Evolutionary conservation across 2,329 filamentous ascomycete genomes (phyloP).

Genomic region (Colletotrichum musicola): DNA sequence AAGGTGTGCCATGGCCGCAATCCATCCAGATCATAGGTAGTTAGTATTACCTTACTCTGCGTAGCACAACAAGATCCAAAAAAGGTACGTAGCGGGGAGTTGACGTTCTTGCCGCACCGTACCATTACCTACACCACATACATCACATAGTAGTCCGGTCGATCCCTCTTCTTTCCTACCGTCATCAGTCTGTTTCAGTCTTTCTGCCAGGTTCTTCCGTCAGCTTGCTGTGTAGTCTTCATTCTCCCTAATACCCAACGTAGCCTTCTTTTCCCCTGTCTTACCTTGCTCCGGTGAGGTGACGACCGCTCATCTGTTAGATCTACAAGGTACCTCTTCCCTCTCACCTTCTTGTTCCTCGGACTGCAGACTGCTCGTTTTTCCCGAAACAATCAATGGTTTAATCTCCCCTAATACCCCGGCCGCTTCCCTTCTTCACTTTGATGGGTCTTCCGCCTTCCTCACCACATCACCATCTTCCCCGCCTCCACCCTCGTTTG

Average conservation of each 20-base stretch:
- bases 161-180: neutral
- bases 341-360: neutral
- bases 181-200: neutral
- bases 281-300: neutral
- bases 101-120: neutral
- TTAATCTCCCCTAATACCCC: conserved; percentile 12
- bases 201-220: neutral
- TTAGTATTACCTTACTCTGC: too few species aligned
- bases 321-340: too few species aligned
- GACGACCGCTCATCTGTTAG: too few species aligned
- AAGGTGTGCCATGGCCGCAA: too few species aligned
- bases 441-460: neutral
- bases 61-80: too few species aligned
- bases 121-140: neutral
- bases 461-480: neutral
- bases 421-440: neutral
- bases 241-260: neutral
- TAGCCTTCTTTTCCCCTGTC: neutral
- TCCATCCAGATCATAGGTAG: too few species aligned
- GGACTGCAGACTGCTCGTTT: neutral
- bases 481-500: neutral
- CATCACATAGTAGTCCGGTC: neutral
- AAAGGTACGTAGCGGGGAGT: too few species aligned
- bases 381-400: conserved; percentile 25
- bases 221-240: neutral